phyloP scores from a whole-genome alignment of 371 early-diverging fungal species.

The Mucor lusitanicus region DNA sequence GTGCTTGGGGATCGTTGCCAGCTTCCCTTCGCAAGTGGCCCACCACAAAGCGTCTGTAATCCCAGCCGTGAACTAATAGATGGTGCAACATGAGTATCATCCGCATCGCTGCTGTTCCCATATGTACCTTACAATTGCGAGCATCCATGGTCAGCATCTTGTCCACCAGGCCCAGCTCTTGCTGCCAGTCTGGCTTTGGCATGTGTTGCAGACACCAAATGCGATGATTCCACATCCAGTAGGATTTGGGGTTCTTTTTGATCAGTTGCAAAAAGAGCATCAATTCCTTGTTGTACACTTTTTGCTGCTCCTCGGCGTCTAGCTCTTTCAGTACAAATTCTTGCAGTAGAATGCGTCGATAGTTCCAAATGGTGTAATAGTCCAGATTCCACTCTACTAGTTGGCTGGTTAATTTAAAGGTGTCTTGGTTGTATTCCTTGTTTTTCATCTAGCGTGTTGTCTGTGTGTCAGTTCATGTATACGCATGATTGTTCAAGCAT shows the following conservation, averaged over 20 bases:
- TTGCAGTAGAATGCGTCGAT: conserved; percentile 69
- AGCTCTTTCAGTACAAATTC: conserved; percentile 36
- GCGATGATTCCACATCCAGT: conserved; percentile 96
- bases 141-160: conserved; percentile 85
- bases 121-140: conserved; percentile 81
- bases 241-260: conserved; percentile 80
- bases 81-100: neutral
- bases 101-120: neutral
- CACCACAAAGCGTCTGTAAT: conserved; percentile 86
- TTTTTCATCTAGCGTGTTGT: conserved; percentile 20
- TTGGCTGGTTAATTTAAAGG: conserved; percentile 67
- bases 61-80: conserved; percentile 92
- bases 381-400: conserved; percentile 86
- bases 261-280: conserved; percentile 66
- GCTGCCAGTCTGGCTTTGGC: conserved; percentile 77
- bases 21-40: conserved; percentile 39
- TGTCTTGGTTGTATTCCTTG: conserved; percentile 45
- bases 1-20: conserved; percentile 9
- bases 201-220: conserved; percentile 82
- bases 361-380: conserved; percentile 91
- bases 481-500: neutral
- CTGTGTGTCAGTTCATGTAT: neutral
- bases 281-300: conserved; percentile 58
- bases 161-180: conserved; percentile 74
- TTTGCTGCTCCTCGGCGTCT: conserved; percentile 28